A percentile compares a stretch with the other conserved stretches of the same genome.
phyloP scores from a whole-genome alignment of 441 rosid species.

The Corymbia citriodora region DNA sequence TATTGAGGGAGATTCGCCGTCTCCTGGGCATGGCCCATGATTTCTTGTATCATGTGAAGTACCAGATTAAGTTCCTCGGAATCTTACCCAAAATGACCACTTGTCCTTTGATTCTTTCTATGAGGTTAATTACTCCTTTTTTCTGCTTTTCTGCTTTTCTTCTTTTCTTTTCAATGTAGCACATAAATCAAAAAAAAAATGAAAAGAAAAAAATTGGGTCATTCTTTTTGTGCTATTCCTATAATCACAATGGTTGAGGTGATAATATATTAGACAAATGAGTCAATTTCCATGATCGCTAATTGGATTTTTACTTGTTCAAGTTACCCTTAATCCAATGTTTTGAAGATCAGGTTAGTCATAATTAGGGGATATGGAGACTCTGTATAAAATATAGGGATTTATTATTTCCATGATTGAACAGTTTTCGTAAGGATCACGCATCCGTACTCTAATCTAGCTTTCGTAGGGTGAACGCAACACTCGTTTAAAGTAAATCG shows the following conservation, averaged over 20 bases:
- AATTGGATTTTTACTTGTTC: neutral
- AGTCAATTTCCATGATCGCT: neutral
- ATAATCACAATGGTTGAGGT: neutral
- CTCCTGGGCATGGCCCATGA: neutral
- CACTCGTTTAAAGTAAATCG: neutral
- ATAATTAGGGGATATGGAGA: neutral
- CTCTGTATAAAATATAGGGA: neutral
- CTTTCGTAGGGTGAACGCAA: neutral
- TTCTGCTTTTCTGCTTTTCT: neutral
- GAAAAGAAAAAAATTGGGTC: neutral
- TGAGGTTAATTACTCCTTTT: neutral
- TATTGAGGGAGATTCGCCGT: neutral
- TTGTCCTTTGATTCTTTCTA: neutral
- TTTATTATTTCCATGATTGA: neutral
- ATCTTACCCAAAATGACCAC: neutral
- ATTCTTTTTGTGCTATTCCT: neutral
- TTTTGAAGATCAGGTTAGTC: neutral
- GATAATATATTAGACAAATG: neutral
- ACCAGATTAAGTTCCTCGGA: neutral
- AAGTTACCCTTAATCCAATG: neutral
- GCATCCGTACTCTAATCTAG: neutral
- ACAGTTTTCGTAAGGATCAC: neutral
- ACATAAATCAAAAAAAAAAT: neutral
- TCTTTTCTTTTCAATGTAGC: neutral
- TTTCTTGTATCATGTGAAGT: neutral